phyloP scores from a whole-genome alignment of 176 grass and related monocot species.

The maize (Zea mays) region DNA sequence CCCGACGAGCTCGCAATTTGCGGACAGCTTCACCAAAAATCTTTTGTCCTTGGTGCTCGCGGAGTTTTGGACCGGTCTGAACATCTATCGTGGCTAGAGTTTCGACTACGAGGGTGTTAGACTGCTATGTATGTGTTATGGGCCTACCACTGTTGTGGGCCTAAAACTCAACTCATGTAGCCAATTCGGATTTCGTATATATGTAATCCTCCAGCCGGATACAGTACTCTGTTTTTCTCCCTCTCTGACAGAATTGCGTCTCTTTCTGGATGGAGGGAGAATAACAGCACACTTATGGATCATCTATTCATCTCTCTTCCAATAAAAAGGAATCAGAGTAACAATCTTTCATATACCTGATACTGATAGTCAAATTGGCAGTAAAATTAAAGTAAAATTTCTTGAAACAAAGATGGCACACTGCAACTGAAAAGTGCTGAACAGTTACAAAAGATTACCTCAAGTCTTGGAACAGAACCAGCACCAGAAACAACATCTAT shows the following conservation, averaged over 20 bases:
- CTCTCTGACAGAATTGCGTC: not conserved
- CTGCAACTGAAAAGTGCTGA: constrained; percentile 3
- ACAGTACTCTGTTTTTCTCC: too few species aligned
- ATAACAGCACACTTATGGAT: not conserved
- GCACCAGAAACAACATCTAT: constrained; percentile 80
- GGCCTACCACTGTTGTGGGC: too few species aligned
- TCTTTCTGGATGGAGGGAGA: not conserved
- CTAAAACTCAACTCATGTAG: too few species aligned
- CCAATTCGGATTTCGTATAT: too few species aligned
- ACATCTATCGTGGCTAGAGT: too few species aligned
- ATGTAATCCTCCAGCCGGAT: too few species aligned
- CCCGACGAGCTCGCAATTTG: too few species aligned
- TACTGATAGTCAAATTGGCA: constrained; percentile 15
- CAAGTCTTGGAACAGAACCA: constrained; percentile 69
- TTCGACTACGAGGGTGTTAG: too few species aligned
- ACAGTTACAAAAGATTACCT: constrained; percentile 52
- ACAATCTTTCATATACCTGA: not conserved
- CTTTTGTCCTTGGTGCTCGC: too few species aligned
- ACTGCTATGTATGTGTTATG: too few species aligned
- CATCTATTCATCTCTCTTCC: not conserved
- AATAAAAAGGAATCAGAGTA: constrained; percentile 27
- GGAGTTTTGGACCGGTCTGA: too few species aligned
- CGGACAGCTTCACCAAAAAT: too few species aligned
- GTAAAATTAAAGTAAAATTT: constrained; percentile 20
- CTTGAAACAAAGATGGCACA: constrained; percentile 11